Base-by-base conservation (phyloP, 179 eudicot species). In the Pouteria campechiana region DNA sequence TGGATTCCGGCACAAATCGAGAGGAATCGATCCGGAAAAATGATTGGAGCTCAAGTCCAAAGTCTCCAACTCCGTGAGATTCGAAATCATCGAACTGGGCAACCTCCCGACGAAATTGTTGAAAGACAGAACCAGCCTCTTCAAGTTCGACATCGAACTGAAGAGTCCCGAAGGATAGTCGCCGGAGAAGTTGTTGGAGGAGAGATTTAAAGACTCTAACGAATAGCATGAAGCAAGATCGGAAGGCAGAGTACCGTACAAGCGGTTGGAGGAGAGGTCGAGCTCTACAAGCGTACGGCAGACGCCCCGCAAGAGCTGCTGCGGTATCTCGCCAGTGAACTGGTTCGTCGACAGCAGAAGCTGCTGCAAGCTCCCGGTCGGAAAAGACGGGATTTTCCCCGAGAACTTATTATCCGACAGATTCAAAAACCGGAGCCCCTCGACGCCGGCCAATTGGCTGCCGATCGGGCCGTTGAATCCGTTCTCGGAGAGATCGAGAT, bases 41-140 rank as follows among this genome's bases (percentile, higher is more conserved):
- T 42, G 47, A 41, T 89, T 89, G 3, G 93, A 75, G 53, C 95
- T 85, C 75, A 84, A 73, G 53, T 84, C 96, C 36, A 86, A 55
- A 1, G 50, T 34, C 44, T 79, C 77, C 49, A 86, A 70, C 21
- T 50, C 63, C 7, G 46, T 35, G 16, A 74, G 32, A 20, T 48
- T 30, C 1, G 73, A 54, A n/a, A n/a, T n/a, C 4, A 86, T 27
- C 2, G 71, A 37, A 30, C 78, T 72, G 31, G 85, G 79, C 52
- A 89, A 64, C 40, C 3, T 32, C n/a, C 95, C 95, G 15, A 19
- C 36, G 48, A 84, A 89, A 4, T 67, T 47, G 45, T 89, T 89
- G 37, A 61, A 69, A n/a, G 65, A 70, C 9, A 88, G 14, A 4
- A 21, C n/a, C 48, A 84, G 22, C 4, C 9, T 50, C 62, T 54